A percentile compares a stretch with the other conserved stretches of the same genome.
phyloP scores from a whole-genome alignment of 192 early-diverging fungal species.

The Podochytrium sp. region DNA sequence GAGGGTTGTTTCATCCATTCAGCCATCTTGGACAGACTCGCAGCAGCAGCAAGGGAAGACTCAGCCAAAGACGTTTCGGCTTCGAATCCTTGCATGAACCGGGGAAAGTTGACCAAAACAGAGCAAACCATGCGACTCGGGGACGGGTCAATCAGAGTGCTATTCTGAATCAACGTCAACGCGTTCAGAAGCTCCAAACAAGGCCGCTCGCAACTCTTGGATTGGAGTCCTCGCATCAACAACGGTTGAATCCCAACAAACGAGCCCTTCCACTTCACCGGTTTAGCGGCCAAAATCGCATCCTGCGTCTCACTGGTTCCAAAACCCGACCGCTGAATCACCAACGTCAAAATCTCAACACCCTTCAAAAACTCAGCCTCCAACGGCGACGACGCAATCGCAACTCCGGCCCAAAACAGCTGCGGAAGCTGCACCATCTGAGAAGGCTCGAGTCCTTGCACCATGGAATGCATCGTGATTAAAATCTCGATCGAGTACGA shows the following conservation, averaged over 20 bases:
- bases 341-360: slow-evolving; percentile 64
- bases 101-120: slow-evolving; percentile 71
- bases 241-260: slow-evolving; percentile 79
- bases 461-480: slow-evolving; percentile 66
- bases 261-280: slow-evolving; percentile 70
- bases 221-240: slow-evolving; percentile 72
- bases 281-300: slow-evolving; percentile 64
- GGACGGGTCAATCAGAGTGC: slow-evolving; percentile 65
- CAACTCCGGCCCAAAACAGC: slow-evolving; percentile 80
- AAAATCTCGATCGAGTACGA: slow-evolving; percentile 82
- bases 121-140: slow-evolving; percentile 61
- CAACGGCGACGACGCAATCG: slow-evolving; percentile 71
- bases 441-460: slow-evolving; percentile 56
- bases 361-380: slow-evolving; percentile 80
- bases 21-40: slow-evolving; percentile 49
- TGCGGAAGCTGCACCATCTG: slow-evolving; percentile 67
- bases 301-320: slow-evolving; percentile 46
- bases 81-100: slow-evolving; percentile 69
- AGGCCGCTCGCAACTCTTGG: slow-evolving; percentile 55
- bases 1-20: slow-evolving; percentile 52
- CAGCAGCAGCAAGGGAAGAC: slow-evolving; percentile 57
- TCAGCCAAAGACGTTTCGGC: slow-evolving; percentile 24
- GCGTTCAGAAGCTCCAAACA: slow-evolving; percentile 63
- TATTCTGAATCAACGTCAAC: slow-evolving; percentile 58
- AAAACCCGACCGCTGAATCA: slow-evolving; percentile 65